Conservation (phyloP, 495 filamentous ascomycete species). For the Penicillium parvum region DNA sequence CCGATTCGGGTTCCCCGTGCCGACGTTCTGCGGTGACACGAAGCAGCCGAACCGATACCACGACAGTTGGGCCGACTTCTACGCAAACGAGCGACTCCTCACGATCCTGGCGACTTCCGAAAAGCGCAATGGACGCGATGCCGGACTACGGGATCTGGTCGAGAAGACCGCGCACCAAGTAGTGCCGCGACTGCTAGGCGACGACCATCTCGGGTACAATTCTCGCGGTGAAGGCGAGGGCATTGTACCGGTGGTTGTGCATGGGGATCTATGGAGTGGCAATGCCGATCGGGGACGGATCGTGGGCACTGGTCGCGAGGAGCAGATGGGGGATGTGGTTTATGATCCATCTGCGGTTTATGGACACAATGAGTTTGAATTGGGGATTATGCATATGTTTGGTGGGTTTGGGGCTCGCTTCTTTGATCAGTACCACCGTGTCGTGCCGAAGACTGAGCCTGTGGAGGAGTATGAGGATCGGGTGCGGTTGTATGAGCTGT, state of each 20-base stretch:
- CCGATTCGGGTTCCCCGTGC: slow-evolving; percentile 74
- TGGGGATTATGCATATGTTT: slow-evolving; percentile 96
- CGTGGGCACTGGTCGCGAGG: slow-evolving; percentile 35
- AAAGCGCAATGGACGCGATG: slow-evolving; percentile 58
- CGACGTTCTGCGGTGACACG: slow-evolving; percentile 83
- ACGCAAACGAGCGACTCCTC: slow-evolving; percentile 65
- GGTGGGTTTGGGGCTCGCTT: slow-evolving; percentile 76
- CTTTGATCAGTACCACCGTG: slow-evolving; percentile 67
- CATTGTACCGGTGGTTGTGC: slow-evolving; percentile 70
- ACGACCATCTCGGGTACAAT: slow-evolving; percentile 57
- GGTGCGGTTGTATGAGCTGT: slow-evolving; percentile 76
- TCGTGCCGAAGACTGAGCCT: slow-evolving; percentile 76
- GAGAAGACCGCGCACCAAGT: slow-evolving; percentile 57
- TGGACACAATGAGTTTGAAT: slow-evolving; percentile 83
- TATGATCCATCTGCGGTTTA: slow-evolving; percentile 79
- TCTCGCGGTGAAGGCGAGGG: slow-evolving; percentile 39
- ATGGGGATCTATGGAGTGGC: slow-evolving; percentile 90
- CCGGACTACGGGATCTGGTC: slow-evolving; percentile 54
- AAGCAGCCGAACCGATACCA: slow-evolving; percentile 69
- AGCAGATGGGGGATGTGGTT: slow-evolving; percentile 69
- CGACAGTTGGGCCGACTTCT: slow-evolving; percentile 77
- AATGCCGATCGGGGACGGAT: slow-evolving; percentile 70
- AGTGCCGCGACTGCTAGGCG: slow-evolving; percentile 68
- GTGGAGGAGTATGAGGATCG: slow-evolving; percentile 80
- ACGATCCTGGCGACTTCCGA: slow-evolving; percentile 57